phyloP scores from a whole-genome alignment of 2,329 filamentous ascomycete genomes.

The Alternaria sp. region DNA sequence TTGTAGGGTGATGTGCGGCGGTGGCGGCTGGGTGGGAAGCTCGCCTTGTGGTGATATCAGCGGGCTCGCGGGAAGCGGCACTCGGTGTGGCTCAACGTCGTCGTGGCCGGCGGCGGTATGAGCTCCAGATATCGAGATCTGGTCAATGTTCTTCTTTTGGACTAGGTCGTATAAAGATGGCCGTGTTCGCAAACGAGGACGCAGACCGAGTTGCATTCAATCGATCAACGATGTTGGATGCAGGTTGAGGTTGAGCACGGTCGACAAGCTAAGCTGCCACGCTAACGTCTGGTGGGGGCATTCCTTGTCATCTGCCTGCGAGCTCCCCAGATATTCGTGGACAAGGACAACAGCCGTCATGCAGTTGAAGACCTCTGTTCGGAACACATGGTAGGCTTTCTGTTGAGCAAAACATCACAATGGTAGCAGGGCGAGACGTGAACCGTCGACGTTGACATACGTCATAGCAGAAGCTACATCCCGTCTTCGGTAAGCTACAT shows the following conservation, averaged over 20 bases:
- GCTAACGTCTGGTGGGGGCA: conserved; percentile 20
- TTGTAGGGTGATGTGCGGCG: conserved; percentile 32
- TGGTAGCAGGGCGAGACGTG: not conserved
- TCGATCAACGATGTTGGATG: conserved; percentile 17
- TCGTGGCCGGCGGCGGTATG: conserved; percentile 27
- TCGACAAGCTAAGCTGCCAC: conserved; percentile 18
- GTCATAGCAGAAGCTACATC: conserved; percentile 18
- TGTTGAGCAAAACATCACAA: not conserved
- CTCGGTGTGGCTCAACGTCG: conserved; percentile 36
- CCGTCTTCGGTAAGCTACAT: conserved; percentile 4
- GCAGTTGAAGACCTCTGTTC: not conserved
- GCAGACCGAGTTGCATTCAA: conserved; percentile 62
- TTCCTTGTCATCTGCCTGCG: conserved; percentile 18
- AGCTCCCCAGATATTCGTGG: not conserved
- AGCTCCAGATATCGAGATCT: conserved; percentile 48
- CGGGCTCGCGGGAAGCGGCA: conserved; percentile 48
- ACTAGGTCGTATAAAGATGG: conserved; percentile 70
- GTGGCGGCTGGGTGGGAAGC: conserved; percentile 28
- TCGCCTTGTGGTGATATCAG: conserved; percentile 38
- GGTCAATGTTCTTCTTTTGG: conserved; percentile 56
- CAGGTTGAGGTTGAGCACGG: conserved; percentile 25
- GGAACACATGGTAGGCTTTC: not conserved
- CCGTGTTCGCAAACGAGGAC: conserved; percentile 64
- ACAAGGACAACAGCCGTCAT: not conserved
- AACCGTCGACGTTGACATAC: conserved; percentile 13